A percentile compares a stretch with the other conserved stretches of the same genome.
Evolutionary conservation across 164 flowering plant species (phyloP).

Genomic region (Magnolia kwangsiensis): DNA sequence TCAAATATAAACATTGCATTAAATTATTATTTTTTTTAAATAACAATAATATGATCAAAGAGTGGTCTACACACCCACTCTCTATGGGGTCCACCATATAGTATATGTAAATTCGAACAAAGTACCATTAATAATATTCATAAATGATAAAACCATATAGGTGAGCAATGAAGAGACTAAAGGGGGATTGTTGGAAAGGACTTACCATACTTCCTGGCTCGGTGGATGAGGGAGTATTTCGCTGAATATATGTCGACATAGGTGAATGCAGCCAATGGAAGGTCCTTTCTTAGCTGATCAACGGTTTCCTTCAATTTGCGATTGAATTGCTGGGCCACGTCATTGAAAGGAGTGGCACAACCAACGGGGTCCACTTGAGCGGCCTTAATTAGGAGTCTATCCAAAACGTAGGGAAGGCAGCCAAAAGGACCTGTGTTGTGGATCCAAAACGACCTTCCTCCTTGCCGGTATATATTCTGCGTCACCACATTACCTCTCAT

Average conservation of each 20-base stretch:
- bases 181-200: not conserved
- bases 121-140: no score
- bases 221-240: constrained; percentile 48
- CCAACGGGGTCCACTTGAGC: constrained; percentile 40
- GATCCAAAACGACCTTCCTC: constrained; percentile 58
- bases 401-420: constrained; percentile 43
- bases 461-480: constrained; percentile 35
- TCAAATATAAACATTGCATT: no score
- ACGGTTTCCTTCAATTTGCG: constrained; percentile 31
- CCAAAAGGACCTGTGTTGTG: constrained; percentile 66
- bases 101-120: no score
- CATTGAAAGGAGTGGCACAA: constrained; percentile 41
- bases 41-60: no score
- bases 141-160: no score
- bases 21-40: no score
- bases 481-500: not conserved
- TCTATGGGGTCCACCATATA: no score
- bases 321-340: constrained; percentile 46
- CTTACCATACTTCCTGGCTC: constrained; percentile 39
- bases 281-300: constrained; percentile 30
- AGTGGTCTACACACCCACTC: no score
- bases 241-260: constrained; percentile 50
- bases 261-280: constrained; percentile 43
- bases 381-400: constrained; percentile 18
- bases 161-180: no score